Percentiles rank a stretch among this genome's conserved stretches.
Conservation (phyloP, 208 protist species). For the Naegleria gruberi region DNA sequence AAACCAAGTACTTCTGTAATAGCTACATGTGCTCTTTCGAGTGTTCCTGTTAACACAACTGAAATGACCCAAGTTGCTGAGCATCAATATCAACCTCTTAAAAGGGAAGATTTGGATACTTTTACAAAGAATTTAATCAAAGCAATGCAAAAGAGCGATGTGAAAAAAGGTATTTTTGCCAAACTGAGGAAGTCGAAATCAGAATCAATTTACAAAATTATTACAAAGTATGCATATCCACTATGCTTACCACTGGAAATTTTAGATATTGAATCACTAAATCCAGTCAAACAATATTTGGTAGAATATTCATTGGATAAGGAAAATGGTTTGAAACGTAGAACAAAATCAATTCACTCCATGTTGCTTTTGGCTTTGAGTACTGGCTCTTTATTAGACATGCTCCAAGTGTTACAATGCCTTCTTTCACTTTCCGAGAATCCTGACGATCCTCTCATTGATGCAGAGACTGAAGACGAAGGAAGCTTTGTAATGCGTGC, state of each 20-base stretch:
- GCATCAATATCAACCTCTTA: not conserved
- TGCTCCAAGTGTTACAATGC: not conserved
- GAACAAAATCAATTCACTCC: conserved; percentile 3
- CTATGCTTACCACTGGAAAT: not conserved
- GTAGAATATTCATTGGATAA: not conserved
- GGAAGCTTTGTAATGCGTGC: not conserved
- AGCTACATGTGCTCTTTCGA: too few relatives aligned
- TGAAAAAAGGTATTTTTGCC: conserved; percentile 11
- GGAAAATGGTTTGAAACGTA: not conserved
- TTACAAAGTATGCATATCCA: not conserved
- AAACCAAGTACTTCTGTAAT: too few relatives aligned
- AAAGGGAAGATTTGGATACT: not conserved
- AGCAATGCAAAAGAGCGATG: conserved; percentile 10
- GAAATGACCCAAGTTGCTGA: not conserved
- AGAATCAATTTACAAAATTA: not conserved
- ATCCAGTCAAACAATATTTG: not conserved
- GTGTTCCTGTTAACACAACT: not conserved
- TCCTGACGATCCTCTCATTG: not conserved
- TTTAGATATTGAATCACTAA: not conserved
- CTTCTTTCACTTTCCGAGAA: not conserved
- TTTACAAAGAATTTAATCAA: not conserved
- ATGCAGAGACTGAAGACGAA: not conserved
- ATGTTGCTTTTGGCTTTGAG: not conserved
- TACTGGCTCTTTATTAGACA: not conserved
- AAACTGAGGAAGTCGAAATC: conserved; percentile 2